Evolutionary conservation across 352 stramenopile genomes (phyloP).

Genomic region (Phytophthora citricola): DNA sequence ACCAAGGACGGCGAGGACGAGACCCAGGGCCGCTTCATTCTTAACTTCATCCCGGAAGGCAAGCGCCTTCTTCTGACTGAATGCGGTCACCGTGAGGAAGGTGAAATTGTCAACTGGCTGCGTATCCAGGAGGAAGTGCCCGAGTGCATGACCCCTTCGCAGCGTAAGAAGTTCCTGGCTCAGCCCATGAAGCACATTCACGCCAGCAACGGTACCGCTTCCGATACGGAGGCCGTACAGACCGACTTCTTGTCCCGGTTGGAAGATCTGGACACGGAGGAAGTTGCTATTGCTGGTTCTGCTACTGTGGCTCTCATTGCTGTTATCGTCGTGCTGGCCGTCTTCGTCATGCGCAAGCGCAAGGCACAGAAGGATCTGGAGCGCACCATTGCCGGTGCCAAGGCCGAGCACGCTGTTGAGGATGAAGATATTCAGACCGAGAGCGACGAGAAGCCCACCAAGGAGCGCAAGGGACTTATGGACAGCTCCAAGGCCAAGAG

Average conservation of each 20-base stretch:
- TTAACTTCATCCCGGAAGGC: slow-evolving; percentile 86
- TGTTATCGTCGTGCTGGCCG: slow-evolving; percentile 66
- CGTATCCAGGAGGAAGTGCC: slow-evolving; percentile 84
- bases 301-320: slow-evolving; percentile 69
- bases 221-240: slow-evolving; percentile 48
- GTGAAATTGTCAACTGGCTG: slow-evolving; percentile 89
- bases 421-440: slow-evolving; percentile 65
- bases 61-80: slow-evolving; percentile 82
- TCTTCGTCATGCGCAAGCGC: slow-evolving; percentile 80
- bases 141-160: slow-evolving; percentile 80
- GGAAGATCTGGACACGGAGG: slow-evolving; percentile 66
- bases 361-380: slow-evolving; percentile 83
- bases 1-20: slow-evolving; percentile 77
- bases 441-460: slow-evolving; percentile 59
- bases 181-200: slow-evolving; percentile 91
- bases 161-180: slow-evolving; percentile 82
- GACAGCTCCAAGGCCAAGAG: slow-evolving; percentile 74
- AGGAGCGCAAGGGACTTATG: slow-evolving; percentile 77
- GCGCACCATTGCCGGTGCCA: slow-evolving; percentile 82
- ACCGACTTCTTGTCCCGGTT: slow-evolving; percentile 76
- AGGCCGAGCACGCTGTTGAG: slow-evolving; percentile 77
- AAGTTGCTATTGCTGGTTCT: slow-evolving; percentile 72
- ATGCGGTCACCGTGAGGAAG: slow-evolving; percentile 84
- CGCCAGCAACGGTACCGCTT: slow-evolving; percentile 63
- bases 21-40: slow-evolving; percentile 80